Evolutionary conservation across 2,329 filamentous ascomycete genomes (phyloP).

Genomic region (Beauveria bassiana): DNA sequence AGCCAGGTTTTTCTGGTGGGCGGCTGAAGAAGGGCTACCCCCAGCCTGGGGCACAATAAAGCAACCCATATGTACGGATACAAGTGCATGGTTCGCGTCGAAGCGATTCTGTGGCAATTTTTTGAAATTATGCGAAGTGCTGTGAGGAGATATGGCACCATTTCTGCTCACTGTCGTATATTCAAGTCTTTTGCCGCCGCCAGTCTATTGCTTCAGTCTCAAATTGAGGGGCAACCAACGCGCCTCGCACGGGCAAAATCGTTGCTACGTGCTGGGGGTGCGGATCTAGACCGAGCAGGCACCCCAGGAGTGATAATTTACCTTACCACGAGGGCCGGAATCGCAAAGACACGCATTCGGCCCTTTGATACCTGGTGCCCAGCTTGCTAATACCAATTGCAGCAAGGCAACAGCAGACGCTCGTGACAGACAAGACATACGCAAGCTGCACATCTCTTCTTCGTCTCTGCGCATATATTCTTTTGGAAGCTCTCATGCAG

Average conservation of each 20-base stretch:
- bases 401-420: no score
- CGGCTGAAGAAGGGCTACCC: neutral
- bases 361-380: neutral
- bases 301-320: neutral
- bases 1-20: neutral
- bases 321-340: no score
- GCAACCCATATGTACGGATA: neutral
- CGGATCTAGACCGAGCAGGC: slow-evolving; percentile 4
- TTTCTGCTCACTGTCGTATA: neutral
- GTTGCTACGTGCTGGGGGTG: neutral
- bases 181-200: neutral
- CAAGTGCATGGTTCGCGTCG: neutral
- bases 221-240: slow-evolving; percentile 8
- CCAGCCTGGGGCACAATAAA: neutral
- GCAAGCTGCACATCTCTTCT: no score
- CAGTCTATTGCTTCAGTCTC: neutral
- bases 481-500: no score
- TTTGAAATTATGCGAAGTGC: neutral
- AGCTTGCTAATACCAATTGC: no score
- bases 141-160: neutral
- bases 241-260: slow-evolving; percentile 2
- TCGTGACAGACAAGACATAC: no score
- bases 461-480: no score
- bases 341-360: neutral
- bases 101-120: neutral